These are phyloP conservation scores for Eucommia ulmoides DNA, from an alignment of 257 asterid genomes.

Conservation along the genomic window DNA sequence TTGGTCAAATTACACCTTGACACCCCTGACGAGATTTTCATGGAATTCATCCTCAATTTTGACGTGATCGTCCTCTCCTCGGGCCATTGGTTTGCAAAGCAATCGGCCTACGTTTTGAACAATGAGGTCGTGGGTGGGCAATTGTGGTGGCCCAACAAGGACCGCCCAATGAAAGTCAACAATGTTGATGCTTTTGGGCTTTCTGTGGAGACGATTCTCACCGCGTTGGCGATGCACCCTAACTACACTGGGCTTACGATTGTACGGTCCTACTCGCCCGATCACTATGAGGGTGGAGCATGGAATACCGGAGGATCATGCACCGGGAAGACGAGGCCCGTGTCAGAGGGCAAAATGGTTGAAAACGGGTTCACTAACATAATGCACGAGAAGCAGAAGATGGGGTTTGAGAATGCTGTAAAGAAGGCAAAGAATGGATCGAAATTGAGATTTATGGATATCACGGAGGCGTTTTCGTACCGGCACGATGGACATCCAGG, in stretches of 20 bases:
- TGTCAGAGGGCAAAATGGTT: conserved; percentile 35
- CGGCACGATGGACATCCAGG: conserved; percentile 98
- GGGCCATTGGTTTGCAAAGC: conserved; percentile 98
- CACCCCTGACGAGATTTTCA: conserved; percentile 68
- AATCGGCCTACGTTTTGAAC: conserved; percentile 68
- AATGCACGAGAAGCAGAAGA: conserved; percentile 80
- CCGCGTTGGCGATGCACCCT: conserved; percentile 64
- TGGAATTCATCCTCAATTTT: conserved; percentile 45
- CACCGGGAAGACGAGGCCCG: conserved; percentile 69
- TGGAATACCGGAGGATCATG: conserved; percentile 99
- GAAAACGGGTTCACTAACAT: conserved; percentile 60
- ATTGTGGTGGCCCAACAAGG: conserved; percentile 77
- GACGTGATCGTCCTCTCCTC: conserved; percentile 84
- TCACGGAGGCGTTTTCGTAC: conserved; percentile 54
- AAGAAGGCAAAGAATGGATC: conserved; percentile 61
- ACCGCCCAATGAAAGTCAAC: conserved; percentile 36
- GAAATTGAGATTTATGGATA: conserved; percentile 56
- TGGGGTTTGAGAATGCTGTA: conserved; percentile 43
- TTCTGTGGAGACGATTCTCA: conserved; percentile 69
- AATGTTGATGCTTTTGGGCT: conserved; percentile 72
- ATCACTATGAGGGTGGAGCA: conserved; percentile 87
- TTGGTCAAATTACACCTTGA: conserved; percentile 78
- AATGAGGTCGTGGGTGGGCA: conserved; percentile 88
- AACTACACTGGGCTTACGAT: conserved; percentile 80
- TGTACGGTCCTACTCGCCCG: conserved; percentile 74